A percentile compares a stretch with the other conserved stretches of the same genome.
Conservation (phyloP, 208 protist species). For the Leishmania gerbilli region DNA sequence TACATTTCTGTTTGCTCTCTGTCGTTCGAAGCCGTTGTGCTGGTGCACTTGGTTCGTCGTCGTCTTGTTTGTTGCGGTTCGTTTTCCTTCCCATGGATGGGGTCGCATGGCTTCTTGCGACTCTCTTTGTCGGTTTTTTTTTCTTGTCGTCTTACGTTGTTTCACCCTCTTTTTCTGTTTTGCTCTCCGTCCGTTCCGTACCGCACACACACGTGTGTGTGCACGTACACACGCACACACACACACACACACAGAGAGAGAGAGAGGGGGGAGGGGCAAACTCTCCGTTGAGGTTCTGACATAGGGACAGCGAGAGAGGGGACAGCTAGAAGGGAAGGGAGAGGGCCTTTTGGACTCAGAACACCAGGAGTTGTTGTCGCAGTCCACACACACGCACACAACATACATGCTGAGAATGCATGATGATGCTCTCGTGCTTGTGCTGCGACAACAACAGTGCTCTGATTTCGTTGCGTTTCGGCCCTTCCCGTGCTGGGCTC, state of each 20-base stretch:
- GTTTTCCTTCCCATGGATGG: too few species aligned
- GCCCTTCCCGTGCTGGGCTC: neutral
- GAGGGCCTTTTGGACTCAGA: neutral
- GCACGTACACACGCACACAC: neutral
- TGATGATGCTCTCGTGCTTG: neutral
- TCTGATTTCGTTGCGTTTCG: neutral
- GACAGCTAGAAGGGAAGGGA: too few species aligned
- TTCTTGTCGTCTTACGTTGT: neutral
- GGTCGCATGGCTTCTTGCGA: neutral
- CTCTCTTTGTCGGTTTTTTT: neutral
- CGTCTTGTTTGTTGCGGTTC: too few species aligned
- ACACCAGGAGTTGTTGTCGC: neutral
- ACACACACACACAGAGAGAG: too few species aligned
- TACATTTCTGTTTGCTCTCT: neutral
- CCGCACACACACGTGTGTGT: neutral
- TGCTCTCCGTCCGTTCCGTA: neutral
- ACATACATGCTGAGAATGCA: too few species aligned
- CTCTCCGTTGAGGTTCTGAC: neutral
- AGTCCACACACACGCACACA: too few species aligned
- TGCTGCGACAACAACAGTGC: neutral
- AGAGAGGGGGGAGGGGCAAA: neutral
- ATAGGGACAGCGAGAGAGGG: neutral
- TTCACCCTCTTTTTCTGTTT: neutral
- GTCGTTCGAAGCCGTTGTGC: neutral
- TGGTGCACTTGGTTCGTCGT: too few species aligned